Conservation (phyloP, 257 asterid species). For the Solanum paucissectum region DNA sequence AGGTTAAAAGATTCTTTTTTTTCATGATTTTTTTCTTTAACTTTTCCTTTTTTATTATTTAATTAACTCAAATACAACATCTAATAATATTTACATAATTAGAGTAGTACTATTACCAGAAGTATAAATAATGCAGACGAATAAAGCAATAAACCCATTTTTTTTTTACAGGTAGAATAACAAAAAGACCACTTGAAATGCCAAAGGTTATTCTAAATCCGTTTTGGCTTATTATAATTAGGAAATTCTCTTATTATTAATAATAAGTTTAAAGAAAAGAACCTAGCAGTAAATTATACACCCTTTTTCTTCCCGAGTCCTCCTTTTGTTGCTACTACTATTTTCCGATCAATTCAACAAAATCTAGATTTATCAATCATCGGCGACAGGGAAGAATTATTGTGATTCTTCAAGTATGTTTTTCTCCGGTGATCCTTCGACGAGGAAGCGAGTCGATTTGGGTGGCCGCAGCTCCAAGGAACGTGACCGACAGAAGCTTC, state of each 20-base stretch:
- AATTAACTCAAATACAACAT: too few relatives aligned
- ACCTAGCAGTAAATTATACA: not conserved
- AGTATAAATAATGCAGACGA: not conserved
- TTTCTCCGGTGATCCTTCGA: constrained; percentile 84
- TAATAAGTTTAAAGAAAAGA: not conserved
- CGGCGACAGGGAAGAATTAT: not conserved
- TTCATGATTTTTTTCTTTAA: not conserved
- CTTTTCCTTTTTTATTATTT: not conserved
- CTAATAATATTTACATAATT: too few relatives aligned
- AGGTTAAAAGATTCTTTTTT: not conserved
- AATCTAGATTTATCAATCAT: not conserved
- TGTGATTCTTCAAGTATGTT: constrained; percentile 32
- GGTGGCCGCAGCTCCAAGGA: constrained; percentile 98
- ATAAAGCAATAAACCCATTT: not conserved
- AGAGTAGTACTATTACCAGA: not conserved
- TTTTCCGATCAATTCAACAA: not conserved
- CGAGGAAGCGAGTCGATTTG: constrained; percentile 86
- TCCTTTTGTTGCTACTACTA: not conserved
- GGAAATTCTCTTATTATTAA: not conserved
- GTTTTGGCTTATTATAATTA: not conserved
- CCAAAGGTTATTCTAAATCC: not conserved
- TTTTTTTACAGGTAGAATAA: not conserved
- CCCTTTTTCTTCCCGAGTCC: not conserved
- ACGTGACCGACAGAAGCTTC: constrained; percentile 84
- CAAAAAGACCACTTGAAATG: too few relatives aligned